Base-by-base conservation (phyloP, 805 yeast genomes). In the Metschnikowia kunwiensis region DNA sequence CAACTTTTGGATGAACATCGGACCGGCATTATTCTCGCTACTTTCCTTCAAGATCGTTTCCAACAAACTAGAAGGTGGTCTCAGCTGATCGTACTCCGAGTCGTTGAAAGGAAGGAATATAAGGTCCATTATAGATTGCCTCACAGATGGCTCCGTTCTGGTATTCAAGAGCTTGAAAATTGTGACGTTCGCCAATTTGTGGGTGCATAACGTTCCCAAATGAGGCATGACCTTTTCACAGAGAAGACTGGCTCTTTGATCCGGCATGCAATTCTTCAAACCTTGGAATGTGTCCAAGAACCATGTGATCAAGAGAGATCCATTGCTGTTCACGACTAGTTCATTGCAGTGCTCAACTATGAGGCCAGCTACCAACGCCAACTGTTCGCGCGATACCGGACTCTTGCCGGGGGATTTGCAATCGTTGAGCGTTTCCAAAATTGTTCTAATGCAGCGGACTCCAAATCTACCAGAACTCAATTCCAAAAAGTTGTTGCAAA, bases 401-500 rank as follows among this genome's bases (percentile, higher is more conserved):
- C 39, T 29, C 14, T 24, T 29, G 3, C 5, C 23, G 11, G 60
- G 39, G 14, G 39, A 40, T 22, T 53, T 47, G 23, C 42, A 32
- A 7, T 83, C 76, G 39, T 75, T 75, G 18, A 79, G 78, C 32
- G 89, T 80, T 62, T 93, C 98, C 34, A 93, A 67, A 48, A 95
- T 87, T 0, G 97, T 95, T 46, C 98, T 69, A 42, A 91, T 81
- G 14, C 97, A 96, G 47, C 98, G 74, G 0, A 97, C 91, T 27
- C 98, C 98, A 59, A 86, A 93, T 53, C 97, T 73, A 43, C 91
- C 94, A 49, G 78, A 85, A 29, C 93, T 81, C 47, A 93, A 82
- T 34, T 78, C 80, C 72, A 86, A 67, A 52, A 93, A 87, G 46
- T 82, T 77, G 28, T 85, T 76, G 42, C 87, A 63, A 46, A 89